Conservation (phyloP, 345 rosid species). For the Cardamine chenopodiifolia region DNA sequence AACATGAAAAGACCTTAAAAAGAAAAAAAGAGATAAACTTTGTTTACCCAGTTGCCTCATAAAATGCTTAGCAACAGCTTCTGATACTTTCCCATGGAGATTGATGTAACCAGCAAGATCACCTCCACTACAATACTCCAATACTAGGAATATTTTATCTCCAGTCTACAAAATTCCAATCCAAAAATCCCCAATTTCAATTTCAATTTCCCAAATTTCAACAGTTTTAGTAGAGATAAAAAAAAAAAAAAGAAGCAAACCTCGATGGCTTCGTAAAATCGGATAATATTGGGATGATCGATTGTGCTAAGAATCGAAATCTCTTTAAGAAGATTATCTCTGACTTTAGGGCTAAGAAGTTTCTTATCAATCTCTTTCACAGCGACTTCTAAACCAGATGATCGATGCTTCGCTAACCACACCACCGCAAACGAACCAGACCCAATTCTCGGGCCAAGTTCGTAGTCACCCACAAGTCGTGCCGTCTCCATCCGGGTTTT, state of each 20-base stretch:
- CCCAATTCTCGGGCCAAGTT: constrained; percentile 69
- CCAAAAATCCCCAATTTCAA: not conserved
- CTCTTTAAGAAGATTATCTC: constrained; percentile 70
- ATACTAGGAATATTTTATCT: constrained; percentile 65
- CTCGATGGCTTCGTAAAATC: constrained; percentile 57
- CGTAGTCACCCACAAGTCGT: constrained; percentile 62
- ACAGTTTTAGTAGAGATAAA: not conserved
- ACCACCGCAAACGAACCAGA: constrained; percentile 83
- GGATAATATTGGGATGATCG: constrained; percentile 67
- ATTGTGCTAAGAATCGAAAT: constrained; percentile 78
- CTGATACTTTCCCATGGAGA: constrained; percentile 66
- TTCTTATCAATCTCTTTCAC: constrained; percentile 81
- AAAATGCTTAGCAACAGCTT: constrained; percentile 73
- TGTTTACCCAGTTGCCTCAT: constrained; percentile 72
- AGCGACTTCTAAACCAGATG: constrained; percentile 58
- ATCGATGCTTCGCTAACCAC: constrained; percentile 64
- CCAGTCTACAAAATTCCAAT: constrained; percentile 48
- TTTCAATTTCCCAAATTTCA: not conserved
- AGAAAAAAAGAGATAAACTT: not conserved
- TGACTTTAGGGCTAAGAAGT: constrained; percentile 60
- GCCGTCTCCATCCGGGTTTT: constrained; percentile 49
- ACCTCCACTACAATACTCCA: constrained; percentile 90
- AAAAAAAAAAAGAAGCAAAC: constrained; percentile 16
- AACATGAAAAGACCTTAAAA: not conserved
- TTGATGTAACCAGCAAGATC: constrained; percentile 72